These are phyloP conservation scores for Rachicladosporium sp. DNA, from an alignment of 2,329 filamentous ascomycete species.

Conservation along the genomic window DNA sequence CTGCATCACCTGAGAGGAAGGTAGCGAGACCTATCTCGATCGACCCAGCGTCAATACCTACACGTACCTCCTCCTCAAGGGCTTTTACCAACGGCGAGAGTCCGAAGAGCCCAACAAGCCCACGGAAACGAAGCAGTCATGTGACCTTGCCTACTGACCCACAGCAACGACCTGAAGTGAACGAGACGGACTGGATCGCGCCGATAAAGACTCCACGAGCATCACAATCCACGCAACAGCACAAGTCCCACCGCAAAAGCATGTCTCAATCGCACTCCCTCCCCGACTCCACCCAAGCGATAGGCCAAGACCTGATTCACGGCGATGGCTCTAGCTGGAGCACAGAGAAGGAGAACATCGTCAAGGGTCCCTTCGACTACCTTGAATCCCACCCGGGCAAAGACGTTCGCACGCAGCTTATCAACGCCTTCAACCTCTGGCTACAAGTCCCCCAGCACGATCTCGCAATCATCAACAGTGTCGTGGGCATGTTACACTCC, in stretches of 20 bases:
- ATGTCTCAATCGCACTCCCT: too few species aligned
- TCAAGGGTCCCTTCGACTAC: conserved; percentile 71
- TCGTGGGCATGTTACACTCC: conserved; percentile 77
- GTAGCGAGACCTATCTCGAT: conserved; percentile 3
- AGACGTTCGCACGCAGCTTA: conserved; percentile 69
- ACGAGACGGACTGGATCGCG: conserved; percentile 19
- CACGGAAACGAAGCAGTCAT: conserved; percentile 10
- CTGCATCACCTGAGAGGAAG: too few species aligned
- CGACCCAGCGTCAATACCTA: conserved; percentile 43
- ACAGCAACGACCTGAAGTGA: conserved; percentile 9
- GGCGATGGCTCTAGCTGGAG: conserved; percentile 47
- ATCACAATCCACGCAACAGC: conserved; percentile 11
- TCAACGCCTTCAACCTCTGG: conserved; percentile 71
- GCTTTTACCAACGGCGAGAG: conserved; percentile 27
- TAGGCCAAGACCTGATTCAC: conserved; percentile 26
- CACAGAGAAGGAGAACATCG: conserved; percentile 61
- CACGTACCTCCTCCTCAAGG: conserved; percentile 57
- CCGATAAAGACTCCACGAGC: conserved; percentile 23
- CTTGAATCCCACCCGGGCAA: conserved; percentile 69
- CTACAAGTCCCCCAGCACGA: conserved; percentile 59
- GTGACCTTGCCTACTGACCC: conserved; percentile 13
- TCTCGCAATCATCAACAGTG: conserved; percentile 62
- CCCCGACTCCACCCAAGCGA: conserved; percentile 6
- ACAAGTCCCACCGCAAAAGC: too few species aligned
- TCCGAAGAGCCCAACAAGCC: conserved; percentile 12